These are phyloP conservation scores for Calophaca sinica DNA, from an alignment of 306 rosid species.

Conservation along the genomic window DNA sequence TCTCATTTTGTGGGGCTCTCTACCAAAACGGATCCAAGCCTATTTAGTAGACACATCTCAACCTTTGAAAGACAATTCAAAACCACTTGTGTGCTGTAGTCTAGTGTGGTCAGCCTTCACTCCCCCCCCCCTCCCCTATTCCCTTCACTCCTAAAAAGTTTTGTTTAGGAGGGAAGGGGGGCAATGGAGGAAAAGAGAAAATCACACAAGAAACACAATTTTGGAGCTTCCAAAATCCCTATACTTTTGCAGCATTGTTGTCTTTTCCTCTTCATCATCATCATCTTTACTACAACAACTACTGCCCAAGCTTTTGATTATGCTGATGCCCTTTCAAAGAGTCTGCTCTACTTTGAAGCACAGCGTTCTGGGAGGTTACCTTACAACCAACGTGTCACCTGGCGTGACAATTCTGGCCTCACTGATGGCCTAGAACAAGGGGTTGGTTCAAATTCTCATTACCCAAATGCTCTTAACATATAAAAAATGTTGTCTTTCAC, in stretches of 20 bases:
- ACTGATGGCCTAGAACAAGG: conserved; percentile 95
- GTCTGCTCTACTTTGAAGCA: conserved; percentile 92
- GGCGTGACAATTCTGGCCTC: conserved; percentile 98
- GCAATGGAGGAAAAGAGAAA: conserved; percentile 48
- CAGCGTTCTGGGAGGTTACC: conserved; percentile 96
- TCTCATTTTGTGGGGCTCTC: conserved; percentile 55
- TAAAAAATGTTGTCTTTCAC: conserved; percentile 2
- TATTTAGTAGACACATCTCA: conserved; percentile 45
- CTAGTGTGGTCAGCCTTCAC: conserved; percentile 34
- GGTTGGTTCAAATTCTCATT: conserved; percentile 52
- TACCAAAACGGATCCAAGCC: conserved; percentile 37
- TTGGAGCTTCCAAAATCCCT: conserved; percentile 37
- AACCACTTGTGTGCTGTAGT: conserved; percentile 26
- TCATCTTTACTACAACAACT: conserved; percentile 38
- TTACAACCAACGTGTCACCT: conserved; percentile 85
- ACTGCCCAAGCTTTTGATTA: conserved; percentile 60
- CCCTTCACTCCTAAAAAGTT: conserved; percentile 59
- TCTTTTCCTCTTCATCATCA: conserved; percentile 46
- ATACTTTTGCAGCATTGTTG: conserved; percentile 45
- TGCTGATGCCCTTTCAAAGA: conserved; percentile 82
- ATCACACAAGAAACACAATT: conserved; percentile 28
- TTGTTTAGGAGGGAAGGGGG: conserved; percentile 61
- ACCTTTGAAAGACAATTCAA: conserved; percentile 39
- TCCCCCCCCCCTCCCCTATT: too few species aligned
- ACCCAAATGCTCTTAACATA: conserved; percentile 5